Percentiles rank a stretch among this genome's conserved stretches.
These are phyloP conservation scores for Aspergillus ibericus DNA, from an alignment of 2,329 filamentous ascomycete species.

Conservation along the genomic window DNA sequence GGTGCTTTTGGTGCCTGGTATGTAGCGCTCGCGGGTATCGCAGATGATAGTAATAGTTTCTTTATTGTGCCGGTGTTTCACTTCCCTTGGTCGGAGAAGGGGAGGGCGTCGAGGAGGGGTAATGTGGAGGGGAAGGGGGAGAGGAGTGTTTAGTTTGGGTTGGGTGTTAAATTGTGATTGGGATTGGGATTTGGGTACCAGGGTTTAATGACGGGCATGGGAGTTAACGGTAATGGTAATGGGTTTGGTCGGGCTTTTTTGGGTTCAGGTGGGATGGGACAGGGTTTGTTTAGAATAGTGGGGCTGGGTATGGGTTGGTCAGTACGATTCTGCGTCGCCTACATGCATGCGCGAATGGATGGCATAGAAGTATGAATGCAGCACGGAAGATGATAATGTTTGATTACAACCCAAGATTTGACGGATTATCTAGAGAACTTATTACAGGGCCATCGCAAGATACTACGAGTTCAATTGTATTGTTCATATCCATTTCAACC, in stretches of 20 bases:
- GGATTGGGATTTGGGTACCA: not conserved
- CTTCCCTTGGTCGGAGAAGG: constrained; percentile 87
- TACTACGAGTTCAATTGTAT: no score
- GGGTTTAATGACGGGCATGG: not conserved
- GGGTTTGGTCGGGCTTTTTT: not conserved
- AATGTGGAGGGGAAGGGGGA: not conserved
- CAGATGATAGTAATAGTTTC: constrained; percentile 69
- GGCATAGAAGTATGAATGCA: no score
- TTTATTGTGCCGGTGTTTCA: constrained; percentile 84
- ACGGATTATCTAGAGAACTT: no score
- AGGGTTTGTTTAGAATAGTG: no score
- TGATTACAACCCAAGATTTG: no score
- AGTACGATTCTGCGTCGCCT: no score
- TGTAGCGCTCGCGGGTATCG: constrained; percentile 75
- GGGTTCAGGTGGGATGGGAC: no score
- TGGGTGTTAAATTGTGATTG: not conserved
- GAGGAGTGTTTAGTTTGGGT: not conserved
- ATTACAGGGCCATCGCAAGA: no score
- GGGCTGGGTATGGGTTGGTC: no score
- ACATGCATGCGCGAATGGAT: no score
- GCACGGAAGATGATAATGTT: no score
- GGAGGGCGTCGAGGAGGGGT: constrained; percentile 34
- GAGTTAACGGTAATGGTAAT: not conserved
- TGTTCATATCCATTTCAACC: no score
- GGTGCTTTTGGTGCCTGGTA: constrained; percentile 81